These are phyloP conservation scores for Microdochium paspali DNA, from an alignment of 2,329 filamentous ascomycete genomes.

Conservation along the genomic window DNA sequence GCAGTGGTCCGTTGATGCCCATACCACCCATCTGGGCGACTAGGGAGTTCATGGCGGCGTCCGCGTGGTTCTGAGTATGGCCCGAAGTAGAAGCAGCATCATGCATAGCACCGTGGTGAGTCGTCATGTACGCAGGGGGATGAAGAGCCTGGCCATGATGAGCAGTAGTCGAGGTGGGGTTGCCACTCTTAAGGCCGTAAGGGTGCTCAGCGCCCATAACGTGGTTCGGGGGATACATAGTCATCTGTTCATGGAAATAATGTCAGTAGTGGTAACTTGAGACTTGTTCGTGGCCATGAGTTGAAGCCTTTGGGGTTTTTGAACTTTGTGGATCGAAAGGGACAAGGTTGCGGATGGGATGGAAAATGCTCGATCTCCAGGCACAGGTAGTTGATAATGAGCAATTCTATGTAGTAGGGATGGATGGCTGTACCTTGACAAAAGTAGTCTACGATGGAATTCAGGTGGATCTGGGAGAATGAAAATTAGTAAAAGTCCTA, in stretches of 20 bases:
- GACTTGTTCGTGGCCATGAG: not conserved
- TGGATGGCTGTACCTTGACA: not conserved
- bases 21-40: conserved; percentile 20
- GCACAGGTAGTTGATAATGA: no score
- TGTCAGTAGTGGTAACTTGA: not conserved
- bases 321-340: no score
- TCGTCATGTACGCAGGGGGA: not conserved
- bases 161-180: conserved; percentile 7
- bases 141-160: conserved; percentile 9
- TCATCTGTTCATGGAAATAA: not conserved
- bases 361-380: no score
- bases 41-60: conserved; percentile 15
- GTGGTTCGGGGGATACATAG: not conserved
- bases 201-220: conserved; percentile 12
- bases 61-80: conserved; percentile 1
- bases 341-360: no score
- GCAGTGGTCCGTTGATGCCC: conserved; percentile 18
- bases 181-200: conserved; percentile 10
- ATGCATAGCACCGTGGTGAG: not conserved
- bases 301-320: not conserved
- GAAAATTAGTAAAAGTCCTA: not conserved
- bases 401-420: no score
- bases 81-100: not conserved
- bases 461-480: not conserved
- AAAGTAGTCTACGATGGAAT: not conserved